Base-by-base conservation (phyloP, 1,139 yeast genomes). In the Lipomyces yarrowii region DNA sequence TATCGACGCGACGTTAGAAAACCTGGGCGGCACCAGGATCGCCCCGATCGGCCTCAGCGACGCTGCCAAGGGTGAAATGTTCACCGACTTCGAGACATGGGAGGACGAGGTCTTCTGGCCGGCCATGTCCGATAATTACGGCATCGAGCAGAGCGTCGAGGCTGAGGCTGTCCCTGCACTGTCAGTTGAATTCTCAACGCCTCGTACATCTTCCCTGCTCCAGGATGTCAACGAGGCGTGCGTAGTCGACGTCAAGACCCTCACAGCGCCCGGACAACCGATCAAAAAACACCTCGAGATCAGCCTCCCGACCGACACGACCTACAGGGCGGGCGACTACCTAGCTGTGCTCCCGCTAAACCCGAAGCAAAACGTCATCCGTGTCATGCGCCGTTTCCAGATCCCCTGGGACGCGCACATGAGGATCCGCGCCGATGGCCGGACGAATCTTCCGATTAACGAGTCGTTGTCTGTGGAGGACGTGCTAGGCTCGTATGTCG, bases 11-110 rank as follows among this genome's bases (percentile, higher is more conserved):
- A 26, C 32, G 33, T 30, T 62, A 59, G 55, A 54, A 13, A 55
- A 39, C 15, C 37, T 35, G 30, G 64, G 64, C 23, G 64, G 59
- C n/a, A 59, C 54, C 37, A 48, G 58, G 30, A 56, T 62, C 30
- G 52, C 56, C 30, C 55, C 55, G 18, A 23, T 61, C 32, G 64
- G 62, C 26, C 62, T 58, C 46, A 61, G 64, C 15, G 64, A 62
- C 42, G 64, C 59, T 37, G 64, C 64, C 53, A 48, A 48, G 21
- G 64, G 64, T 11, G 64, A 62, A 46, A 58, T 62, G 15, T 54
- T 62, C 54, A 57, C 62, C 35, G 64, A 62, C 35, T 62, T 62
- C 32, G 62, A 62, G 59, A 56, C 53, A 13, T 62, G 64, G 64
- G 59, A 62, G 48, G 64, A 59, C 52, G 59, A 42, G 54, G 30